Evolutionary conservation across 305 asterid genomes (phyloP), one percentile per base, ranked within the genome.

Genomic region (Fraxinus angustifolia): DNA sequence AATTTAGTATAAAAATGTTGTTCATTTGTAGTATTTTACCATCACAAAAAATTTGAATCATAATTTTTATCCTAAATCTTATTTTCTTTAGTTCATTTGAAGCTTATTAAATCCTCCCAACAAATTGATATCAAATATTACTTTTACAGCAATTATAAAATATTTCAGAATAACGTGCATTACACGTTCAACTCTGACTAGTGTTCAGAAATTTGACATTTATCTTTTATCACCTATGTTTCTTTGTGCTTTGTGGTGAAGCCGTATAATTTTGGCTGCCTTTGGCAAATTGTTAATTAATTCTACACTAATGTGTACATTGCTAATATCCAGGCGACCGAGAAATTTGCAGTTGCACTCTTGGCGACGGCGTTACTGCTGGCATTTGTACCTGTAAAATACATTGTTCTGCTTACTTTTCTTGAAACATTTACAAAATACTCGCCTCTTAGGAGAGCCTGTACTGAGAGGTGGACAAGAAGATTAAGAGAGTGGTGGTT

Each of bases 401-500:
- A 86, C 81, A 85, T 91, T 19, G 45, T 86, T 28, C 77, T 93
- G 62, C 68, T 91, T 77, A 81, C 80, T 40, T 94, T 94, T 87
- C 77, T 91, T 86, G 98, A 95, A 76, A 68, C 80, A 35, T 95
- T 89, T 81, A 95, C 97, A 0, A 81, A 95, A 84, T 88, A 90
- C 77, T 92, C 97, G n/a, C 97, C 98, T 6, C 26, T 82, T 14
- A 81, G 99, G 81, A 91, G 86, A 86, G 83, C 92, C 53, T 88
- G 86, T 91, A 94, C 98, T 0, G 99, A 94, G 72, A 90, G 92
- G 87, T 94, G 97, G 92, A 81, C 79, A 56, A 89, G 99, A 78
- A 90, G 99, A 86, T 83, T 92, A 45, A 84, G 96, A 74, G 99
- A 95, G 71, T 94, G 99, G 98, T 95, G 99, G 99, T 91, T 91